Evolutionary conservation across 2,329 filamentous ascomycete species (phyloP), one percentile per base, ranked within the genome.

Genomic region (Trichoderma koningii): DNA sequence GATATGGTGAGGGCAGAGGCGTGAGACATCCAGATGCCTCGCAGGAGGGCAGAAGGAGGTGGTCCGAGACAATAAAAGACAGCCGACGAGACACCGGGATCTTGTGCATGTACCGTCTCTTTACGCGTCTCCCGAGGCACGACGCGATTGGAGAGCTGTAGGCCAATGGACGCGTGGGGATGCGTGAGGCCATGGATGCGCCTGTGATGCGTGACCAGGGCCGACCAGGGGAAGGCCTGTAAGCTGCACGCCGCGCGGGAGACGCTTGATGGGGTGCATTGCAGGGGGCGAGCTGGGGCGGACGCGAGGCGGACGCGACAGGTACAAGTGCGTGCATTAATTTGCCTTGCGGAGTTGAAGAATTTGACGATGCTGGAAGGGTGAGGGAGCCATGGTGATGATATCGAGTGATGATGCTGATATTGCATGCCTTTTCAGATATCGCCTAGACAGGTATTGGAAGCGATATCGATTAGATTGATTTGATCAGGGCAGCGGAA

Each of bases 111-210:
- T 34, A 55, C 21, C 19, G n/a, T 26, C n/a, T 38, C 59, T 63
- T 63, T 28, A 63, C 48, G 61, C 60, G 51, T 53, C 48, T 12
- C 48, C 34, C 34, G 38, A 17, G 45, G 56, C 45, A 45, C 45
- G 53, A 57, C 50, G 50, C 34, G 45, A 56, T 50, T 64, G 52
- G 62, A 34, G 45, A 21, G 28, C 44, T 17, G 30, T 12, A 52
- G 15, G 23, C 62, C 62, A 57, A 64, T 57, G 10, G 53, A 57
- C 62, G 62, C 62, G 62, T 64, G 53, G 62, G 53, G 62, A 64
- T 56, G 51, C 62, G 62, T 51, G 51, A 23, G 23, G 45, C 47
- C 45, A 51, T 23, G 57, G 57, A 61, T 51, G 47, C 57, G 59
- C 59, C 59, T 19, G 7, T 52, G 59, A 53, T 47, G 59, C 59